These are phyloP conservation scores for Neobulgaria alba DNA, from an alignment of 2,329 filamentous ascomycete species.

Conservation along the genomic window DNA sequence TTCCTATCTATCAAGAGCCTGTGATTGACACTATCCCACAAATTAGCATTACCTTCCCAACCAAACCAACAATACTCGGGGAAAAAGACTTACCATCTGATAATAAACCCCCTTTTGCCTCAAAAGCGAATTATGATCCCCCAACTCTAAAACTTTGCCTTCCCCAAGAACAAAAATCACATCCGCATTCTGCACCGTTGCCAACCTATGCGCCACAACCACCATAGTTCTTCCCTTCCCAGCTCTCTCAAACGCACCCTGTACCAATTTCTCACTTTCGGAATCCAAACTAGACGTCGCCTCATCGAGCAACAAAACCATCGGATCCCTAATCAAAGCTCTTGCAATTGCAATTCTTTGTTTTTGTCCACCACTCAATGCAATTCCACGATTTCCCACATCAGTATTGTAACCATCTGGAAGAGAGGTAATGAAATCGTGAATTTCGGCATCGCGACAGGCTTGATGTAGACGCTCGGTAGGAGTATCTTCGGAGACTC, in stretches of 20 bases:
- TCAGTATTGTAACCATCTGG: slow-evolving; percentile 80
- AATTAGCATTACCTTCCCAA: not conserved
- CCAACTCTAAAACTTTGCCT: slow-evolving; percentile 10
- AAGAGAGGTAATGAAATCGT: slow-evolving; percentile 80
- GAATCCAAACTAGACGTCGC: slow-evolving; percentile 62
- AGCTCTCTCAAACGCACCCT: slow-evolving; percentile 68
- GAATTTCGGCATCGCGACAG: slow-evolving; percentile 82
- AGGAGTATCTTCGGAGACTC: slow-evolving; percentile 46
- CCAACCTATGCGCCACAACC: slow-evolving; percentile 80
- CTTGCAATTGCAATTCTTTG: slow-evolving; percentile 59
- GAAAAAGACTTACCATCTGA: slow-evolving; percentile 4
- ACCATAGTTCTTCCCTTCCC: slow-evolving; percentile 80
- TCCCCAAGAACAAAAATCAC: slow-evolving; percentile 77
- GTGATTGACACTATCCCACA: slow-evolving; percentile 21
- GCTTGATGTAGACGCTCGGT: slow-evolving; percentile 57
- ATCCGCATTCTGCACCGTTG: slow-evolving; percentile 87
- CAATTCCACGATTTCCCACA: slow-evolving; percentile 77
- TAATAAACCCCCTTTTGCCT: slow-evolving; percentile 7
- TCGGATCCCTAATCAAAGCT: not conserved
- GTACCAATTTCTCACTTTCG: slow-evolving; percentile 68
- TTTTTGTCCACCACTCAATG: slow-evolving; percentile 87
- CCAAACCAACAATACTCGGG: no score
- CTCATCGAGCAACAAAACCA: slow-evolving; percentile 1
- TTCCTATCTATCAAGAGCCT: slow-evolving; percentile 24
- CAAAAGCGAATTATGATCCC: slow-evolving; percentile 8